phyloP scores from a whole-genome alignment of 306 rosid species.

The Astragalus membranaceus region DNA sequence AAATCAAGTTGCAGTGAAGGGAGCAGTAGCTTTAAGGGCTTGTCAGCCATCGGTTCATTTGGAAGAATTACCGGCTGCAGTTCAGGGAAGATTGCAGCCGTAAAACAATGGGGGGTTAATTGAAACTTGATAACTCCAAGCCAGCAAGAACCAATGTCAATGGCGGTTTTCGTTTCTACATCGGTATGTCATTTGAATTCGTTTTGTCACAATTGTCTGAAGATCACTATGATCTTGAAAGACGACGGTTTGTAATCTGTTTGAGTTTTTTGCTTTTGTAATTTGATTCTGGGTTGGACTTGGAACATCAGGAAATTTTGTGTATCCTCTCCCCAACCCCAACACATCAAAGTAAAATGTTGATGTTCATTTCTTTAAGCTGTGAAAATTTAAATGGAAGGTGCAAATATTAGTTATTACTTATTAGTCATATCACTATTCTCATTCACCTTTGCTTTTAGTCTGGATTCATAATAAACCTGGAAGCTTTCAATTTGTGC shows the following conservation, averaged over 20 bases:
- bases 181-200: not conserved
- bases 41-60: constrained; percentile 61
- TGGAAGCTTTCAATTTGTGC: no score
- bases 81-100: constrained; percentile 45
- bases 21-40: constrained; percentile 76
- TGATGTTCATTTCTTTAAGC: no score
- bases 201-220: not conserved
- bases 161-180: not conserved
- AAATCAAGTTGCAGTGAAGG: constrained; percentile 74
- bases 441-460: no score
- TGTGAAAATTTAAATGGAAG: no score
- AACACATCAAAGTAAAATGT: not conserved
- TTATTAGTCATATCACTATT: no score
- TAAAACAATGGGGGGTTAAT: constrained; percentile 30
- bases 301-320: not conserved
- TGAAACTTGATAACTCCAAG: constrained; percentile 19
- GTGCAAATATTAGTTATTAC: no score
- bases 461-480: no score
- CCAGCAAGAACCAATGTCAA: not conserved
- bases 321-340: not conserved
- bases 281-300: constrained; percentile 15
- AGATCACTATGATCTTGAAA: not conserved
- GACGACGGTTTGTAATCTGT: not conserved
- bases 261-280: not conserved
- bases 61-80: constrained; percentile 48